Conservation (phyloP, 2,329 filamentous ascomycete species). For the Escovopsis sp. region DNA sequence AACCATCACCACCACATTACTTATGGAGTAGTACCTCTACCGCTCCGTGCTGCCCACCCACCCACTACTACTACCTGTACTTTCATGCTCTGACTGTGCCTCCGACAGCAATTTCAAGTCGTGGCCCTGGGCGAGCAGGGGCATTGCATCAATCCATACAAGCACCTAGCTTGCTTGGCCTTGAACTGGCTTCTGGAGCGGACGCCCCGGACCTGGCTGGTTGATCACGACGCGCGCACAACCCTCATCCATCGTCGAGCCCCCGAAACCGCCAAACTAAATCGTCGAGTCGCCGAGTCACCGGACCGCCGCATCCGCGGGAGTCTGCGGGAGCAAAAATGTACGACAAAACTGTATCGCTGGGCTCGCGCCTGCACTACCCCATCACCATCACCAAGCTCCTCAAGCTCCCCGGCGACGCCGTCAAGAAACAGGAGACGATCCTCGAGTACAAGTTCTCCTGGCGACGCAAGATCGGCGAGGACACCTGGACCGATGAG, state of each 20-base stretch:
- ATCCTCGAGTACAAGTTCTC: conserved; percentile 82
- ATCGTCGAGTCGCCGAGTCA: no score
- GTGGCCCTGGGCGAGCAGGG: no score
- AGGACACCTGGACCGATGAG: conserved; percentile 43
- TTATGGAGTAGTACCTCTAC: no score
- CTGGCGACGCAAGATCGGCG: conserved; percentile 62
- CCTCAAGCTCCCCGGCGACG: conserved; percentile 59
- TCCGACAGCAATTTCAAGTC: no score
- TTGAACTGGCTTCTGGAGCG: conserved; percentile 2
- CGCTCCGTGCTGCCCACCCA: no score
- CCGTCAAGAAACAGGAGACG: conserved; percentile 59
- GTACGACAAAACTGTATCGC: conserved; percentile 29
- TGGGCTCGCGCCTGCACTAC: conserved; percentile 62
- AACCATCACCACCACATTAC: no score
- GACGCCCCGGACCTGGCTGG: neutral
- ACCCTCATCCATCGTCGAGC: neutral
- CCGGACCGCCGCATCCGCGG: no score
- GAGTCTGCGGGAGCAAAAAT: conserved; percentile 10
- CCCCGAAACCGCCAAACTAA: neutral
- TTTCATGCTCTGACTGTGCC: no score
- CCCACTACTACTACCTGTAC: no score
- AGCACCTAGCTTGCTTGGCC: conserved; percentile 1
- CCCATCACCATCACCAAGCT: conserved; percentile 85
- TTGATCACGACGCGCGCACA: conserved; percentile 2
- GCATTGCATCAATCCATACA: neutral